Base-by-base conservation (phyloP, 345 rosid species). In the Pugionium cornutum region DNA sequence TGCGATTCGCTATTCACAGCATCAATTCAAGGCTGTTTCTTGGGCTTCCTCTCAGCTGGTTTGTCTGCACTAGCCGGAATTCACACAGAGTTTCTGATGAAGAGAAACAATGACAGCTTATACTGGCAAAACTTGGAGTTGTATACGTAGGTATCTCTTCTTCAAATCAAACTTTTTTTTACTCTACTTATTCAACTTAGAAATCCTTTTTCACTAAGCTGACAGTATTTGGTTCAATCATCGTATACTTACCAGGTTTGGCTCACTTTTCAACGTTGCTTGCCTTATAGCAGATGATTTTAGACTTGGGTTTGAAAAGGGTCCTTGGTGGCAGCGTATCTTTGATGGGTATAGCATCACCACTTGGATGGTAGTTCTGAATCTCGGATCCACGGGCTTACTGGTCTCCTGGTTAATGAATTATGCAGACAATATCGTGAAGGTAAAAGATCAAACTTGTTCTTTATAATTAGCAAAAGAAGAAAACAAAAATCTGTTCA, bases 111-210 rank as follows among this genome's bases (percentile, higher is more conserved):
- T 55, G 99, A 94, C 57, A 88, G 89, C 79, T 78, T 94, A 77
- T 94, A 88, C 77, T 90, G 96, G 97, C 97, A 88, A 77, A 94
- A 94, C 75, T 71, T 88, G 67, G 95, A 94, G 71, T 83, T 94
- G 69, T 90, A 94, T 77, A 82, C 85, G 96, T 94, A 82, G 79
- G 97, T 91, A 78, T 78, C 83, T 54, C 61, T 72, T 76, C 74
- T 80, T 70, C 41, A 28, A 66, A 69, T 52, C 61, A 65, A 28
- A 50, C 64, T 68, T 63, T 34, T 36, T 53, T 25, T 45, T 56
- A 66, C 42, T 4, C 5, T 65, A 4, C 36, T 29, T 28, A 42
- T 57, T 64, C 9, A 48, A 25, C 32, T 11, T 42, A 35, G 1
- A 43, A 53, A 11, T 9, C 18, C 7, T 37, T 50, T 50, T 29